These are phyloP conservation scores for Melanopsichium pennsylvanicum DNA, from an alignment of 1,284 basidiomycete genomes.

Conservation along the genomic window DNA sequence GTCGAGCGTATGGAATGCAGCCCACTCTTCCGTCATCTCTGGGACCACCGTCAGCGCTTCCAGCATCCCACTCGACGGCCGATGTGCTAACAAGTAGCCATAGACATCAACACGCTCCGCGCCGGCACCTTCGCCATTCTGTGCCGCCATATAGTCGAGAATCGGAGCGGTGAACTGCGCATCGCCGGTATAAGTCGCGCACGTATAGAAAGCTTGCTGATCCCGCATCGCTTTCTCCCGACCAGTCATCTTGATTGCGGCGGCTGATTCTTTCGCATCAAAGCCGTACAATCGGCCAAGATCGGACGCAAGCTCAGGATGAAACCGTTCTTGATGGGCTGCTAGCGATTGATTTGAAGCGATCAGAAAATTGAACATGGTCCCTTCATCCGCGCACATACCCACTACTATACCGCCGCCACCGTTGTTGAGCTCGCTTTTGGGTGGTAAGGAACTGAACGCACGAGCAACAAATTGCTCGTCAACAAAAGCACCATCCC, in stretches of 20 bases:
- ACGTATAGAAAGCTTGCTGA: constrained; percentile 29
- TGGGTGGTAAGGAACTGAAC: constrained; percentile 12
- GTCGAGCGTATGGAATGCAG: constrained; percentile 42
- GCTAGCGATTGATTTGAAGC: constrained; percentile 23
- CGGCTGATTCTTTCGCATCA: constrained; percentile 1
- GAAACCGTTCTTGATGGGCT: constrained; percentile 18
- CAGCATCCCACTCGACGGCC: constrained; percentile 27
- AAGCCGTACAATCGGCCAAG: constrained; percentile 25
- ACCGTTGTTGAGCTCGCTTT: constrained; percentile 30
- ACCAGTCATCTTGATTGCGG: neutral
- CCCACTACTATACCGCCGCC: constrained; percentile 36
- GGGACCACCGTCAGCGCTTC: constrained; percentile 22
- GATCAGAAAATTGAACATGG: constrained; percentile 51
- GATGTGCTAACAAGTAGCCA: constrained; percentile 35
- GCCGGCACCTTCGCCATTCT: neutral
- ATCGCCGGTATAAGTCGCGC: constrained; percentile 50
- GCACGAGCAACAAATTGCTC: constrained; percentile 16
- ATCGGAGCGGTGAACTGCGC: constrained; percentile 44
- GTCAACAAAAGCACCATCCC: constrained; percentile 45
- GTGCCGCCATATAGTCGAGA: constrained; percentile 21
- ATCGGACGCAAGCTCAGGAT: constrained; percentile 17
- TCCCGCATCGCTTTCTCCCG: constrained; percentile 13
- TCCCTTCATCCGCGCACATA: constrained; percentile 46
- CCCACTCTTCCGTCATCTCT: constrained; percentile 37
- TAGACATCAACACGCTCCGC: constrained; percentile 14